A percentile compares a stretch with the other conserved stretches of the same genome.
These are phyloP conservation scores for Ceratobasidium sp. DNA, from an alignment of 1,284 basidiomycete species.

Conservation along the genomic window DNA sequence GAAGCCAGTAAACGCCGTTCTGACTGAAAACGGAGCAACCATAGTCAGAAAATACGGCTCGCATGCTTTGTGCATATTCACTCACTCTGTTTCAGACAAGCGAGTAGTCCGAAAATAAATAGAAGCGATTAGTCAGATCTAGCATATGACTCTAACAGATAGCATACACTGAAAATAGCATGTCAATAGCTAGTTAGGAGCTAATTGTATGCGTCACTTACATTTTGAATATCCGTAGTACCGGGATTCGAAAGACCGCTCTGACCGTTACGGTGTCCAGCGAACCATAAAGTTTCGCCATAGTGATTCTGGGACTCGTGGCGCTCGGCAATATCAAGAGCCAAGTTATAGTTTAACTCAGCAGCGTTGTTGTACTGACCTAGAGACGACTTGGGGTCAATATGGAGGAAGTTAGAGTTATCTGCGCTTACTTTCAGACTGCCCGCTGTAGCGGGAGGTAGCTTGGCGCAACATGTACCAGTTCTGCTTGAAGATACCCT, in stretches of 20 bases:
- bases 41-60: background rate
- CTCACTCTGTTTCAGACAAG: background rate
- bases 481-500: constrained; percentile 13
- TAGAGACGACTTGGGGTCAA: background rate
- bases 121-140: background rate
- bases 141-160: background rate
- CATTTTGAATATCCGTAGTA: constrained; percentile 2
- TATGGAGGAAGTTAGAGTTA: background rate
- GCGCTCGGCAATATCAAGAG: constrained; percentile 2
- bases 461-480: constrained; percentile 1
- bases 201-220: no score
- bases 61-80: background rate
- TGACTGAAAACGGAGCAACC: background rate
- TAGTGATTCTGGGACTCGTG: constrained; percentile 7
- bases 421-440: background rate
- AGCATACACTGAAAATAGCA: no score
- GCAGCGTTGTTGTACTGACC: constrained; percentile 10
- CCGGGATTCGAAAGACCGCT: background rate
- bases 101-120: background rate
- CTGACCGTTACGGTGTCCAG: constrained; percentile 4
- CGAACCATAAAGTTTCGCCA: constrained; percentile 12
- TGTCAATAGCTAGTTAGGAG: no score
- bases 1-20: constrained; percentile 8
- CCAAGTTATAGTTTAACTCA: background rate
- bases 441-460: background rate